phyloP scores from a whole-genome alignment of 208 protist genomes.

The Trypanosoma rangeli region DNA sequence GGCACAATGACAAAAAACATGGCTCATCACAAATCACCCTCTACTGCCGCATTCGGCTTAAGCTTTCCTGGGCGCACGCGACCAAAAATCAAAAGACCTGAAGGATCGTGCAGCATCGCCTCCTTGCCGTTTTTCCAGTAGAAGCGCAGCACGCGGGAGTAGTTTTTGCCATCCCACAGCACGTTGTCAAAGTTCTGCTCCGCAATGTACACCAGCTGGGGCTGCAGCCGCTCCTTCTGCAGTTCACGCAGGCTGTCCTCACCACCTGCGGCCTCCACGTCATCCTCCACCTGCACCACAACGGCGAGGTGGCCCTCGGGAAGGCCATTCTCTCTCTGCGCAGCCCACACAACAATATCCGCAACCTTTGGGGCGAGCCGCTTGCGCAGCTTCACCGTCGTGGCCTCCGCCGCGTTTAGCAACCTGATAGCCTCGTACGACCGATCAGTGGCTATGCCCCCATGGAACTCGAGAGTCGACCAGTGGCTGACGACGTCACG shows the following conservation, averaged over 20 bases:
- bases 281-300: slow-evolving; percentile 56
- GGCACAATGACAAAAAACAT: too few species aligned
- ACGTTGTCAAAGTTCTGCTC: slow-evolving; percentile 70
- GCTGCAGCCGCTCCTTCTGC: slow-evolving; percentile 38
- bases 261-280: slow-evolving; percentile 43
- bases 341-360: slow-evolving; percentile 47
- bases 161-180: slow-evolving; percentile 49
- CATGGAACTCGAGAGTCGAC: too few species aligned
- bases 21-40: slow-evolving; percentile 29
- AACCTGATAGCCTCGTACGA: background rate
- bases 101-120: slow-evolving; percentile 30
- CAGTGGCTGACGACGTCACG: too few species aligned
- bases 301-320: slow-evolving; percentile 48
- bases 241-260: slow-evolving; percentile 35
- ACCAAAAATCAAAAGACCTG: slow-evolving; percentile 33
- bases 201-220: slow-evolving; percentile 59
- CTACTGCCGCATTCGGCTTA: slow-evolving; percentile 5
- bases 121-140: slow-evolving; percentile 35
- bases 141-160: slow-evolving; percentile 53
- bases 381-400: slow-evolving; percentile 38
- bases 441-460: slow-evolving; percentile 27
- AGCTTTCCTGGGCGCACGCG: slow-evolving; percentile 44
- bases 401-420: slow-evolving; percentile 39
- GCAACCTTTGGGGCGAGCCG: slow-evolving; percentile 40
- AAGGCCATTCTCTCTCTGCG: slow-evolving; percentile 8